Conservation (phyloP, 2,329 filamentous ascomycete species). For the Colletotrichum lini region DNA sequence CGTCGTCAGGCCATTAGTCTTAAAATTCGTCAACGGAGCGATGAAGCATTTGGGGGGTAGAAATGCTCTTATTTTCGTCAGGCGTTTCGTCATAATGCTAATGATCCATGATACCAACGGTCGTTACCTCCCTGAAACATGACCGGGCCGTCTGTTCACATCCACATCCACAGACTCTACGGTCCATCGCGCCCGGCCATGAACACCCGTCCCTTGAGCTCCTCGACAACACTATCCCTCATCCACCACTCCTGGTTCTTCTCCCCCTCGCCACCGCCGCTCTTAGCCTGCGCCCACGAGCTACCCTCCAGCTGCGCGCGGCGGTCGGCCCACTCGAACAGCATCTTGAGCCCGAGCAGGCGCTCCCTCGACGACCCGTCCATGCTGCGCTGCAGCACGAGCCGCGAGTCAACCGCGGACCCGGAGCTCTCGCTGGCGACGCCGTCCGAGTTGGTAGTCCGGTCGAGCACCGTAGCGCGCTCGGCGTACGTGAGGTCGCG, state of each 20-base stretch:
- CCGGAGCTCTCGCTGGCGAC: slow-evolving; percentile 57
- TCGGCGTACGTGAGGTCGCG: slow-evolving; percentile 75
- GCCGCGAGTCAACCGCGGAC: slow-evolving; percentile 75
- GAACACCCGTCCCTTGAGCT: slow-evolving; percentile 69
- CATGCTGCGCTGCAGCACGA: slow-evolving; percentile 73
- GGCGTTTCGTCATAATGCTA: slow-evolving; percentile 22
- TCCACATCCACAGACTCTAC: slow-evolving; percentile 38
- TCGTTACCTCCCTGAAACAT: background rate
- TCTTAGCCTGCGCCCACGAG: slow-evolving; percentile 41
- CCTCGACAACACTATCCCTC: slow-evolving; percentile 68
- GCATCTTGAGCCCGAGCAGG: slow-evolving; percentile 64
- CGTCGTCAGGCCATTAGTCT: background rate
- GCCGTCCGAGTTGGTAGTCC: slow-evolving; percentile 62
- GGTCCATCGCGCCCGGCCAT: slow-evolving; percentile 58
- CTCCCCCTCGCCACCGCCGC: slow-evolving; percentile 39
- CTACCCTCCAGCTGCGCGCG: slow-evolving; percentile 54
- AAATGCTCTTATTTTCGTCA: slow-evolving; percentile 1
- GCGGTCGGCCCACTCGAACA: slow-evolving; percentile 71
- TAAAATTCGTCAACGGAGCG: background rate
- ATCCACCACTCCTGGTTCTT: slow-evolving; percentile 67
- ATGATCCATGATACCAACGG: background rate
- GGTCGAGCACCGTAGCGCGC: slow-evolving; percentile 72
- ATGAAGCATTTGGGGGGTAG: background rate
- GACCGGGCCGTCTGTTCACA: background rate
- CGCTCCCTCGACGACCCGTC: slow-evolving; percentile 57